These are phyloP conservation scores for grape (Vitis vinifera) DNA, from an alignment of 164 flowering plant genomes.

Conservation along the genomic window ASM3070453v1 NC_081821.1:2978501-2979000, in stretches of 20 bases:
- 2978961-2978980: conserved; percentile 84
- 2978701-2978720: conserved; percentile 92
- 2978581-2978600: conserved; percentile 65
- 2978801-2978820: conserved; percentile 79
- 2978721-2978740: conserved; percentile 84
- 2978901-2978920: conserved; percentile 81
- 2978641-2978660: conserved; percentile 80
- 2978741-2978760: conserved; percentile 60
- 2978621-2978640: conserved; percentile 79
- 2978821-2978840: conserved; percentile 84
- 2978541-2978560: conserved; percentile 92
- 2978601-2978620: conserved; percentile 80
- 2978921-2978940: conserved; percentile 84
- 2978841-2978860: conserved; percentile 82
- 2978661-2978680: conserved; percentile 88
- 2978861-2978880: conserved; percentile 52
- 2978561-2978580: conserved; percentile 90
- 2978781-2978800: conserved; percentile 61
- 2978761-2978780: conserved; percentile 87
- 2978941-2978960: conserved; percentile 88
- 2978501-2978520: conserved; percentile 92
- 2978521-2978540: conserved; percentile 91
- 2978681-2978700: conserved; percentile 79
- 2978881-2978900: conserved; percentile 80
- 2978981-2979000: conserved; percentile 77